Conservation (phyloP, 108 stramenopile genomes). For the Chaetoceros tenuissimus region DNA sequence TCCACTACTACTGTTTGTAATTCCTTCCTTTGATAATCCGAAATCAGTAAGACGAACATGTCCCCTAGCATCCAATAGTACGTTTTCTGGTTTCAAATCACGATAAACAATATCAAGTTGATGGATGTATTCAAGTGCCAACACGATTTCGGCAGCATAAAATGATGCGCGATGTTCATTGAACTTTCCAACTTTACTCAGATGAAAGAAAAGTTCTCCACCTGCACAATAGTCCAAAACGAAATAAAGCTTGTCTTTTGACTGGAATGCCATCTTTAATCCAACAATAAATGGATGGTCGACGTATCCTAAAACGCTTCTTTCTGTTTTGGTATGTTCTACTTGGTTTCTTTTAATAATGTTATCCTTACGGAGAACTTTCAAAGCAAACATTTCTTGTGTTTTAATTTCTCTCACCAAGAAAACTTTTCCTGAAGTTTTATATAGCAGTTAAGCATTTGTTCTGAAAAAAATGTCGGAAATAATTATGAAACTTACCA, state of each 20-base stretch:
- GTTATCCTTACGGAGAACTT: constrained; percentile 92
- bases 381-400: constrained; percentile 83
- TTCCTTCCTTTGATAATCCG: constrained; percentile 96
- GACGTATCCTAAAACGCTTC: constrained; percentile 93
- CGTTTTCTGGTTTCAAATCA: constrained; percentile 97
- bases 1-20: constrained; percentile 80
- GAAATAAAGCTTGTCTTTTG: constrained; percentile 93
- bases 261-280: constrained; percentile 98
- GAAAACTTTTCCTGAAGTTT: constrained; percentile 75
- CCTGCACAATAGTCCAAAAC: constrained; percentile 98
- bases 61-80: constrained; percentile 87
- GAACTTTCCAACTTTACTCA: constrained; percentile 92
- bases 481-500: constrained; percentile 51
- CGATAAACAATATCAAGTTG: constrained; percentile 93
- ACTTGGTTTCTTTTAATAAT: constrained; percentile 97
- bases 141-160: constrained; percentile 94
- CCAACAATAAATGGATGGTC: constrained; percentile 98
- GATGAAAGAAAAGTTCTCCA: constrained; percentile 97
- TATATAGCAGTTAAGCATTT: not conserved
- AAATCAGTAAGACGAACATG: constrained; percentile 98
- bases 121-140: constrained; percentile 96
- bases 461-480: not conserved
- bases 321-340: constrained; percentile 96
- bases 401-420: constrained; percentile 76
- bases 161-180: constrained; percentile 86